phyloP scores from a whole-genome alignment of 2,329 filamentous ascomycete species.

The Rutstroemia sp. region DNA sequence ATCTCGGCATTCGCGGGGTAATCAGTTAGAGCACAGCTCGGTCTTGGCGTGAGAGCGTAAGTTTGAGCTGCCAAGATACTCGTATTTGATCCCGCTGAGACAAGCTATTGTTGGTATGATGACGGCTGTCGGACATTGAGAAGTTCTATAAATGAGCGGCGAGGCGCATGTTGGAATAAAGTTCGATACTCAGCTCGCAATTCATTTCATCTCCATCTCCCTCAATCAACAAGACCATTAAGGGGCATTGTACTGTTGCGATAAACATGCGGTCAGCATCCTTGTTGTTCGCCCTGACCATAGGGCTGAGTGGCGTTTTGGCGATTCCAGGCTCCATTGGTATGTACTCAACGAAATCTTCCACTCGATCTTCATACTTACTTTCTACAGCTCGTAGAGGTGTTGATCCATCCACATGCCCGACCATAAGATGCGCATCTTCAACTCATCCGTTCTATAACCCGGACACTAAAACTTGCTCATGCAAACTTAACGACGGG shows the following conservation, averaged over 20 bases:
- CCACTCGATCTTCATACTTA: background rate
- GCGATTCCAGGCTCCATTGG: slow-evolving; percentile 1
- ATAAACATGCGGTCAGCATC: background rate
- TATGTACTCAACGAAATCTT: background rate
- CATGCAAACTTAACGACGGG: slow-evolving; percentile 7
- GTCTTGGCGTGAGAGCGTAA: slow-evolving; percentile 2
- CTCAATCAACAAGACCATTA: background rate
- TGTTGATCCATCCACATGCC: slow-evolving; percentile 11
- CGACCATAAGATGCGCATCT: slow-evolving; percentile 8
- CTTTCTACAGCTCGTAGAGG: background rate
- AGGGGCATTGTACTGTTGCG: background rate
- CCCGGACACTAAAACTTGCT: slow-evolving; percentile 4
- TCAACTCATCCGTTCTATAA: slow-evolving; percentile 12
- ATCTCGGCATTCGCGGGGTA: slow-evolving; percentile 3
- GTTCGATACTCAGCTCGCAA: background rate
- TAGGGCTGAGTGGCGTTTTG: slow-evolving; percentile 4
- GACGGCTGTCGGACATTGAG: background rate
- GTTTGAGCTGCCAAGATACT: slow-evolving; percentile 6
- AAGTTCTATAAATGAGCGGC: background rate
- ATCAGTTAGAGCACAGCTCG: slow-evolving; percentile 2
- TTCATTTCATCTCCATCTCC: background rate
- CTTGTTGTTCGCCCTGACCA: background rate
- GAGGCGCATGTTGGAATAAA: background rate
- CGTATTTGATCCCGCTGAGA: slow-evolving; percentile 2
- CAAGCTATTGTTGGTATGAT: background rate